Conservation (phyloP, 2,329 filamentous ascomycete species). For the Calonectria pauciramosa region DNA sequence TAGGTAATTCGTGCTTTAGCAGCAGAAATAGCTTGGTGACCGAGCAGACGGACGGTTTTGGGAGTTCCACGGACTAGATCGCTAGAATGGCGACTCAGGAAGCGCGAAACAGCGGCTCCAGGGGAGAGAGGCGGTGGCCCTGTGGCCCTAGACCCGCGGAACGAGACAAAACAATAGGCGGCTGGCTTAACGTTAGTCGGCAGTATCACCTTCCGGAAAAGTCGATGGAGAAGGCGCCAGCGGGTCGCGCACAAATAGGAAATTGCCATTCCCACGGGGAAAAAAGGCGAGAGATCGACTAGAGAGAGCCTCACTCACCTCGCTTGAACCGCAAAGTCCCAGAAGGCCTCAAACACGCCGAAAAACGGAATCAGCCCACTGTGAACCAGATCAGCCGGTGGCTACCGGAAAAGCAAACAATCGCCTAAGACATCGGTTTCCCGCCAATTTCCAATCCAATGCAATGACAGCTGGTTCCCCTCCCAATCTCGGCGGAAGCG, state of each 20-base stretch:
- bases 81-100: background rate
- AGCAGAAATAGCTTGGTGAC: background rate
- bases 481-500: background rate
- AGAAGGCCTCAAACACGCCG: background rate
- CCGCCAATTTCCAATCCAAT: background rate
- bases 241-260: constrained; percentile 6
- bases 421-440: constrained; percentile 13
- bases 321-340: background rate
- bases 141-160: background rate
- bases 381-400: constrained; percentile 2
- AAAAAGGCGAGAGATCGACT: background rate
- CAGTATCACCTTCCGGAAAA: background rate
- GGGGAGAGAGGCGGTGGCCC: background rate
- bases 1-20: background rate
- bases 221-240: background rate
- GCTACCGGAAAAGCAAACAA: background rate
- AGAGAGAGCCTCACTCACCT: background rate
- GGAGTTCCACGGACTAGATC: background rate
- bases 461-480: background rate
- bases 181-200: background rate
- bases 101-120: background rate
- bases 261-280: background rate
- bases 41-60: background rate
- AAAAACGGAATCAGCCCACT: background rate
- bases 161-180: background rate